Base-by-base conservation (phyloP, 1,139 yeast genomes). In the Scheffersomyces insectosa region DNA sequence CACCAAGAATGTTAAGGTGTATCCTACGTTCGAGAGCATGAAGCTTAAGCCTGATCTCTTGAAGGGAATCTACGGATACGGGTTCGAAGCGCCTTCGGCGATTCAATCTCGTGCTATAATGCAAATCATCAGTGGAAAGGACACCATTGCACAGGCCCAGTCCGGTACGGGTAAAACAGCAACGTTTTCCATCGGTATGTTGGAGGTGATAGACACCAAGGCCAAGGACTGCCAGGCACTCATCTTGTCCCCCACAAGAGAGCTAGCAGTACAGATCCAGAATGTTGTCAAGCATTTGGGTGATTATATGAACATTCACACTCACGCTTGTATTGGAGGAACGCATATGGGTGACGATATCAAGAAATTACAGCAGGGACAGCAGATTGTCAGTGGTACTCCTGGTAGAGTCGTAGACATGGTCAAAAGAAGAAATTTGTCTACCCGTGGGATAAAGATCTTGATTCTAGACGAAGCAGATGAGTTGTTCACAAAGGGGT, bases 91-190 rank as follows among this genome's bases (percentile, higher is more conserved):
- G 8, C 99, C 99, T 13, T 88, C 97, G 20, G 90, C 97, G 6
- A 93, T 93, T 65, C 99, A 93, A 66, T 88, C 95, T 36, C 75
- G 98, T 55, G 99, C 97, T 30, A 93, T 93, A 44, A 79, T 87
- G 69, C 98, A 91, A 60, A 90, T 91, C 49, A 89, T 91, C 42
- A 79, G 85, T 41, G 98, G 97, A 4, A 79, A 85, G 56, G 99
- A 93, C 63, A 88, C 93, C 2, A 88, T 93, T 47, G 98, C 98
- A 16, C 99, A 93, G 66, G 97, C 98, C 9, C 99, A 93, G 63
- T 88, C 97, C 4, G 99, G 99, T 49, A 93, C 99, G 1, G 99
- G 99, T 59, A 93, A 93, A 65, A 93, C 99, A 0, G 99, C 98
- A 15, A 93, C 99, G 0, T 93, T 93, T 63, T 79, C 96, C 12